These are phyloP conservation scores for Claviceps cyperi DNA, from an alignment of 2,329 filamentous ascomycete species.

Conservation along the genomic window DNA sequence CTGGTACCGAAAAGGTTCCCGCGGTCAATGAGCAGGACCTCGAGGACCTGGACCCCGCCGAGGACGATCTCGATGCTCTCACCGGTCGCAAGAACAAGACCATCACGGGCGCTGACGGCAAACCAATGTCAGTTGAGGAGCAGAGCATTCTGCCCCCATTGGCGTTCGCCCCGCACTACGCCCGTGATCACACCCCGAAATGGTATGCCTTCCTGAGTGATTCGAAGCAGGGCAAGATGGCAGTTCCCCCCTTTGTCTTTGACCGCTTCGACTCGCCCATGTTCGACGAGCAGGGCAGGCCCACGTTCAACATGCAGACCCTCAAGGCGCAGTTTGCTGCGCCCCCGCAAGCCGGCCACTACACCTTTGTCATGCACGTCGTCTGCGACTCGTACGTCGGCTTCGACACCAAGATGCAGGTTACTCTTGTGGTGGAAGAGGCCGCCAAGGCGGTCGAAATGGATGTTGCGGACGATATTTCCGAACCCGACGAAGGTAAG, in stretches of 20 bases:
- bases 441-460: constrained; percentile 70
- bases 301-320: constrained; percentile 90
- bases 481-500: constrained; percentile 89
- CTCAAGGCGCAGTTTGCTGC: constrained; percentile 95
- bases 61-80: constrained; percentile 79
- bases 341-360: constrained; percentile 80
- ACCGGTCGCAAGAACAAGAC: constrained; percentile 61
- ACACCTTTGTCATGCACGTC: constrained; percentile 87
- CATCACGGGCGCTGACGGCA: constrained; percentile 46
- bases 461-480: constrained; percentile 83
- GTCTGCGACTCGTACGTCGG: constrained; percentile 92
- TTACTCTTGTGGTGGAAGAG: constrained; percentile 79
- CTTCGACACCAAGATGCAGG: constrained; percentile 83
- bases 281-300: constrained; percentile 63
- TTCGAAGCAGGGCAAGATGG: constrained; percentile 87
- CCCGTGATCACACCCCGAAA: constrained; percentile 74
- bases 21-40: constrained; percentile 64
- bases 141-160: constrained; percentile 63
- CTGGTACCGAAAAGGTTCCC: constrained; percentile 63
- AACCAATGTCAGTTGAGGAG: constrained; percentile 40
- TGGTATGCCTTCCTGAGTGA: constrained; percentile 96
- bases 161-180: constrained; percentile 81
- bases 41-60: constrained; percentile 81
- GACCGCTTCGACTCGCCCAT: constrained; percentile 81
- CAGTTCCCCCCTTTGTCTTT: constrained; percentile 94